phyloP scores from a whole-genome alignment of 192 early-diverging fungal species.

The Backusella circina region DNA sequence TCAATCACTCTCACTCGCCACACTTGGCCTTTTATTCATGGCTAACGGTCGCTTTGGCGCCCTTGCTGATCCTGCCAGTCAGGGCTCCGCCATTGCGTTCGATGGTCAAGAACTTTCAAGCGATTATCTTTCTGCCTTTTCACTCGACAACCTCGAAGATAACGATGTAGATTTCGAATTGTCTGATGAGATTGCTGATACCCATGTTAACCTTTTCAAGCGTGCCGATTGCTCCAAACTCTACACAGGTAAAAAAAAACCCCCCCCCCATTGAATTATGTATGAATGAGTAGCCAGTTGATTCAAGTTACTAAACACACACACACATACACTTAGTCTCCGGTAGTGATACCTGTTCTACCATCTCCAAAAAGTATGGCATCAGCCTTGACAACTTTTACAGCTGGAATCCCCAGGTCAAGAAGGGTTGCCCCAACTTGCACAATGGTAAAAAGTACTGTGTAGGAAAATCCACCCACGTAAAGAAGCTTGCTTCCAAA shows the following conservation, averaged over 20 bases:
- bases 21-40: slow-evolving; percentile 11
- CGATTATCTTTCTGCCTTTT: slow-evolving; percentile 2
- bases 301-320: not conserved
- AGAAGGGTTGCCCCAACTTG: slow-evolving; percentile 26
- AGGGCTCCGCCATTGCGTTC: not conserved
- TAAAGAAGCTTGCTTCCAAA: not conserved
- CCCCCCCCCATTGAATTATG: not conserved
- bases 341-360: slow-evolving; percentile 19
- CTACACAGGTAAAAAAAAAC: slow-evolving; percentile 12
- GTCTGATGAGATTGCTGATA: slow-evolving; percentile 9
- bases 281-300: not conserved
- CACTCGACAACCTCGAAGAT: not conserved
- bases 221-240: slow-evolving; percentile 19
- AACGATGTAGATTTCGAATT: slow-evolving; percentile 20
- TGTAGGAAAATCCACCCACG: slow-evolving; percentile 3
- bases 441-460: slow-evolving; percentile 25
- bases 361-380: slow-evolving; percentile 16
- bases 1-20: slow-evolving; percentile 17
- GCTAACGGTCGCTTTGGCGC: slow-evolving; percentile 1
- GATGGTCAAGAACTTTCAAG: not conserved
- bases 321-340: slow-evolving; percentile 3
- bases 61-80: not conserved
- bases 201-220: not conserved
- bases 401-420: slow-evolving; percentile 25
- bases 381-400: slow-evolving; percentile 19